phyloP scores from a whole-genome alignment of 2,329 filamentous ascomycete genomes.

The Myriosclerotinia duriaeana region DNA sequence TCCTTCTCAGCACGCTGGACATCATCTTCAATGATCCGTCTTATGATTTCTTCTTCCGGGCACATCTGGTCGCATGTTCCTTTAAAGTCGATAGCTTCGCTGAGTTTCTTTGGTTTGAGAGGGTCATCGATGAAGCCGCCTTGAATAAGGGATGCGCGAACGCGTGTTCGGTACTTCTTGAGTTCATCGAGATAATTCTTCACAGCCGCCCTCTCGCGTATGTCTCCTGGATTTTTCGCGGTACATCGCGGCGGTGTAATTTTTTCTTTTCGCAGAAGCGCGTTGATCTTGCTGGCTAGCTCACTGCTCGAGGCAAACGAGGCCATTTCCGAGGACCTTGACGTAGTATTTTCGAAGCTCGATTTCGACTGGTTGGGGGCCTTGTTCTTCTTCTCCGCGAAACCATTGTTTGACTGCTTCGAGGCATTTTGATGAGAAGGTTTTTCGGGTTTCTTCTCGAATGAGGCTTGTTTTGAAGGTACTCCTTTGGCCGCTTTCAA shows the following conservation, averaged over 20 bases:
- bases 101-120: slow-evolving; percentile 59
- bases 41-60: slow-evolving; percentile 64
- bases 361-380: slow-evolving; percentile 12
- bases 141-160: slow-evolving; percentile 57
- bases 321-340: not conserved
- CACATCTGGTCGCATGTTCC: slow-evolving; percentile 71
- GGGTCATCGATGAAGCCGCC: slow-evolving; percentile 64
- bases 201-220: slow-evolving; percentile 48
- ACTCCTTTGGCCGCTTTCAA: slow-evolving; percentile 3
- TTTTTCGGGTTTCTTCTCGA: slow-evolving; percentile 8
- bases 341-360: not conserved
- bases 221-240: slow-evolving; percentile 26
- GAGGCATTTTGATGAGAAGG: slow-evolving; percentile 3
- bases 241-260: slow-evolving; percentile 29
- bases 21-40: slow-evolving; percentile 61
- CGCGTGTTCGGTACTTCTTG: slow-evolving; percentile 57
- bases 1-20: slow-evolving; percentile 57
- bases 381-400: slow-evolving; percentile 11
- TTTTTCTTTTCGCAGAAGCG: slow-evolving; percentile 54
- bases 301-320: slow-evolving; percentile 27
- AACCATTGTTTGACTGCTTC: slow-evolving; percentile 10
- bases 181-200: slow-evolving; percentile 56
- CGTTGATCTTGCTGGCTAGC: slow-evolving; percentile 51
- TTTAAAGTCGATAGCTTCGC: slow-evolving; percentile 65
- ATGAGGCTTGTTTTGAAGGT: slow-evolving; percentile 7